These are phyloP conservation scores for Discostella stelligera DNA, from an alignment of 352 stramenopile genomes.

Conservation along the genomic window DNA sequence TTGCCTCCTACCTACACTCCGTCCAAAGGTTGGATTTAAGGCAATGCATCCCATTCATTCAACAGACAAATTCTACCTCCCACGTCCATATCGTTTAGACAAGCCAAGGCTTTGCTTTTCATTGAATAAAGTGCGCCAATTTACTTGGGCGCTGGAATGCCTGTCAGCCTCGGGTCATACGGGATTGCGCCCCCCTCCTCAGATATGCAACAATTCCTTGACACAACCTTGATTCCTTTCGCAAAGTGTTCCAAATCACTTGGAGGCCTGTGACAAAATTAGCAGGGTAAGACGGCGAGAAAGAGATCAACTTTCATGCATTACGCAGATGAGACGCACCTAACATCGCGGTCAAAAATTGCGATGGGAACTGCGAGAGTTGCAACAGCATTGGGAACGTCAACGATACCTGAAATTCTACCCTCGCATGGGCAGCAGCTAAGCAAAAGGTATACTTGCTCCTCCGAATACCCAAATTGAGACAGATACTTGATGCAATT, in stretches of 20 bases:
- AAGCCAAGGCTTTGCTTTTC: not conserved
- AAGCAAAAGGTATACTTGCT: slow-evolving; percentile 70
- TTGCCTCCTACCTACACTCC: not conserved
- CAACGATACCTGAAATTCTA: slow-evolving; percentile 65
- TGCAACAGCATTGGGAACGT: slow-evolving; percentile 67
- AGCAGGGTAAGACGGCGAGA: not conserved
- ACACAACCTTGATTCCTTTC: slow-evolving; percentile 45
- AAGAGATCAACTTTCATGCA: not conserved
- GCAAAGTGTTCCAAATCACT: slow-evolving; percentile 50
- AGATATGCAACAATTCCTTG: slow-evolving; percentile 60
- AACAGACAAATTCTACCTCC: not conserved
- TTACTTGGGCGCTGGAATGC: slow-evolving; percentile 7
- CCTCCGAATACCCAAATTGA: slow-evolving; percentile 69
- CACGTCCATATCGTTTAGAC: not conserved
- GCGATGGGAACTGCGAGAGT: slow-evolving; percentile 66
- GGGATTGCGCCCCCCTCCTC: slow-evolving; percentile 55
- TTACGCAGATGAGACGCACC: not conserved
- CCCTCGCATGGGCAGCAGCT: slow-evolving; percentile 65
- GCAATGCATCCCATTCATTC: not conserved
- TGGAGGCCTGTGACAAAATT: slow-evolving; percentile 31
- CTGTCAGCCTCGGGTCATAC: slow-evolving; percentile 49
- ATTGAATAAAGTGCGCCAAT: not conserved
- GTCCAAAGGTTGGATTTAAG: not conserved
- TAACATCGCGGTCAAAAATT: slow-evolving; percentile 73
- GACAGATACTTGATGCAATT: slow-evolving; percentile 74